Percentiles rank a stretch among this genome's conserved stretches.
phyloP scores from a whole-genome alignment of 108 stramenopile species.

The Fistulifera solaris region DNA sequence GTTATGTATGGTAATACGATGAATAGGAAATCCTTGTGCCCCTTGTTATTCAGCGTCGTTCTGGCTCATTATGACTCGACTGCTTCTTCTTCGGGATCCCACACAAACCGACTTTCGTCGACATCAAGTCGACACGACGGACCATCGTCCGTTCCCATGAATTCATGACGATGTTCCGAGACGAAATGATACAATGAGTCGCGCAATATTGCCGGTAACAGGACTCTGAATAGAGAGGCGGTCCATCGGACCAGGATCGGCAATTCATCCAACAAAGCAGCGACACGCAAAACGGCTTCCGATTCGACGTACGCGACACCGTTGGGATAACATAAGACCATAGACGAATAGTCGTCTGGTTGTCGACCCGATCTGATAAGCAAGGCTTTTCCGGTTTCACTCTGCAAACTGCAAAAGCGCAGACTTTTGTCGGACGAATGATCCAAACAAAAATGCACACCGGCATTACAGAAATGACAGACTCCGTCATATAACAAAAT shows the following conservation, averaged over 20 bases:
- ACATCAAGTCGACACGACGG: slow-evolving; percentile 3
- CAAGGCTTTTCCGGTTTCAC: slow-evolving; percentile 52
- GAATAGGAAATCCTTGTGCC: too few relatives aligned
- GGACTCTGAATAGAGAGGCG: too few relatives aligned
- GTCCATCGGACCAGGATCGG: slow-evolving; percentile 25
- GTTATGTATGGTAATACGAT: too few relatives aligned
- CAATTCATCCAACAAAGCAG: slow-evolving; percentile 41
- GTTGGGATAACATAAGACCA: slow-evolving; percentile 50
- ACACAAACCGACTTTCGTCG: neutral
- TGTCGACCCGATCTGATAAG: slow-evolving; percentile 41
- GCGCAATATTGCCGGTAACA: slow-evolving; percentile 45
- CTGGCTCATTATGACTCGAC: too few relatives aligned
- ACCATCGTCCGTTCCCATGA: slow-evolving; percentile 29
- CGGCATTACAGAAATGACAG: slow-evolving; percentile 68
- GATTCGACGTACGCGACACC: slow-evolving; percentile 53
- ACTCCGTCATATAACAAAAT: slow-evolving; percentile 64
- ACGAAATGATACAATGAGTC: slow-evolving; percentile 68
- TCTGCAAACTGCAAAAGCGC: slow-evolving; percentile 67
- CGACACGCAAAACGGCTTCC: slow-evolving; percentile 55
- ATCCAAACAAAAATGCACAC: slow-evolving; percentile 58
- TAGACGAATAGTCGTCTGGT: slow-evolving; percentile 64
- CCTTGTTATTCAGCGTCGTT: too few relatives aligned
- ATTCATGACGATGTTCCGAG: slow-evolving; percentile 67
- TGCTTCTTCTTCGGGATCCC: too few relatives aligned
- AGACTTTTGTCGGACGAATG: slow-evolving; percentile 53